These are phyloP conservation scores for Aspergillus quadrilineatus DNA, from an alignment of 2,329 filamentous ascomycete genomes.

Conservation along the genomic window DNA sequence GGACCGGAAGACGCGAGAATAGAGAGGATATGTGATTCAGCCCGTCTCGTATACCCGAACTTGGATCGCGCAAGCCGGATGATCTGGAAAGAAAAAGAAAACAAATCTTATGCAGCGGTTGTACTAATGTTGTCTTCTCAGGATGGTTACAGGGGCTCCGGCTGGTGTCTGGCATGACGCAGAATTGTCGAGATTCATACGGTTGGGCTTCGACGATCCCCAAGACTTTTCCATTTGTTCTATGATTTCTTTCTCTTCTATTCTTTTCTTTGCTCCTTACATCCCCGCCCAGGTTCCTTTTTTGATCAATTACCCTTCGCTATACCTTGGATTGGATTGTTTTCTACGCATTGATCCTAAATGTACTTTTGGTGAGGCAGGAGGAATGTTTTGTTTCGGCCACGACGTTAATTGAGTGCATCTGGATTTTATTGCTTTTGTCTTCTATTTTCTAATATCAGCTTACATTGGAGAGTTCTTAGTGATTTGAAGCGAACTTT, in stretches of 20 bases:
- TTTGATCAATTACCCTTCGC: conserved; percentile 6
- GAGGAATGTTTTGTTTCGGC: conserved; percentile 29
- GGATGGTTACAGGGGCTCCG: conserved; percentile 23
- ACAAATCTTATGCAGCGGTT: conserved; percentile 19
- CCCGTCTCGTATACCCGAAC: conserved; percentile 5
- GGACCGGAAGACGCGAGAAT: conserved; percentile 13
- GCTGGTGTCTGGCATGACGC: conserved; percentile 12
- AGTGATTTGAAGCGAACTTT: conserved; percentile 22
- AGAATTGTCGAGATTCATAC: conserved; percentile 5
- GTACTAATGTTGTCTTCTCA: conserved; percentile 20
- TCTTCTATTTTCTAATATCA: conserved; percentile 20
- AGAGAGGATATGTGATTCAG: conserved; percentile 4
- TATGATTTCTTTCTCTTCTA: conserved; percentile 6
- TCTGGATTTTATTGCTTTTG: conserved; percentile 15
- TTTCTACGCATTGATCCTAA: conserved; percentile 27
- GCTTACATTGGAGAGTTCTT: conserved; percentile 19
- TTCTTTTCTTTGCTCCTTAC: conserved; percentile 9
- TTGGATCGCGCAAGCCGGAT: conserved; percentile 11
- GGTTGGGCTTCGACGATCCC: conserved; percentile 5
- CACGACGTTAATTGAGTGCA: conserved; percentile 27
- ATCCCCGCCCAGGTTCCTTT: neutral
- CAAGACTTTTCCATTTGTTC: conserved; percentile 7
- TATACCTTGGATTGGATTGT: conserved; percentile 24
- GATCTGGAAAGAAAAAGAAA: conserved; percentile 14
- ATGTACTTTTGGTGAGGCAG: conserved; percentile 25